Conservation (phyloP, 208 protist species). For the Naegleria gruberi region DNA sequence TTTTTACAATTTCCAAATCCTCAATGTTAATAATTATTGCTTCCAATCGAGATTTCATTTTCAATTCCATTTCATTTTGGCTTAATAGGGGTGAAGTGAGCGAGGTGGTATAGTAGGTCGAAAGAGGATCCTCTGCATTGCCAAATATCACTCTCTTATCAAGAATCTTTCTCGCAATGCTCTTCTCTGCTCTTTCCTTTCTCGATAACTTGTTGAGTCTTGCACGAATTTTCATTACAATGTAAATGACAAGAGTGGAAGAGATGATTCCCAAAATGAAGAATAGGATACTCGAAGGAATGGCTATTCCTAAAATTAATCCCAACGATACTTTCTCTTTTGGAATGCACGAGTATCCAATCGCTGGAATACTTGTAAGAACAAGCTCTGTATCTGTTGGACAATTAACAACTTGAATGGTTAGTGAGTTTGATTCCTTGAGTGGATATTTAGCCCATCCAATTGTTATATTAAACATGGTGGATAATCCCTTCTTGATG, state of each 20-base stretch:
- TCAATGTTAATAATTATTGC: neutral
- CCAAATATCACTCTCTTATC: neutral
- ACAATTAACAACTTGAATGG: too few relatives aligned
- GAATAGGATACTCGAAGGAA: neutral
- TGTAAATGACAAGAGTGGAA: neutral
- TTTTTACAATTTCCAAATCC: neutral
- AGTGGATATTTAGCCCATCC: too few relatives aligned
- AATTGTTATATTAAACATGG: too few relatives aligned
- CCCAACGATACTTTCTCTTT: too few relatives aligned
- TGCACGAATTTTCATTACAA: neutral
- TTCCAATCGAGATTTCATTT: too few relatives aligned
- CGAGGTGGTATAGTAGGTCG: neutral
- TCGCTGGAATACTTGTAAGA: too few relatives aligned
- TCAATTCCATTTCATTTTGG: too few relatives aligned
- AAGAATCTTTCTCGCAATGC: neutral
- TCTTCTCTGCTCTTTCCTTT: neutral
- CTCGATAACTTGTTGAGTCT: neutral
- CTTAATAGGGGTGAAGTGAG: too few relatives aligned
- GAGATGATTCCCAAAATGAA: neutral
- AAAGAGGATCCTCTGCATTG: neutral
- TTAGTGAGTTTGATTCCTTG: too few relatives aligned
- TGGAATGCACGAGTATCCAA: too few relatives aligned
- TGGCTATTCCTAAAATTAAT: neutral
- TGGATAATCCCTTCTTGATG: too few relatives aligned
- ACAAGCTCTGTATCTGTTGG: too few relatives aligned